Evolutionary conservation across 306 rosid genomes (phyloP).

Genomic region (Casuarina glauca): DNA sequence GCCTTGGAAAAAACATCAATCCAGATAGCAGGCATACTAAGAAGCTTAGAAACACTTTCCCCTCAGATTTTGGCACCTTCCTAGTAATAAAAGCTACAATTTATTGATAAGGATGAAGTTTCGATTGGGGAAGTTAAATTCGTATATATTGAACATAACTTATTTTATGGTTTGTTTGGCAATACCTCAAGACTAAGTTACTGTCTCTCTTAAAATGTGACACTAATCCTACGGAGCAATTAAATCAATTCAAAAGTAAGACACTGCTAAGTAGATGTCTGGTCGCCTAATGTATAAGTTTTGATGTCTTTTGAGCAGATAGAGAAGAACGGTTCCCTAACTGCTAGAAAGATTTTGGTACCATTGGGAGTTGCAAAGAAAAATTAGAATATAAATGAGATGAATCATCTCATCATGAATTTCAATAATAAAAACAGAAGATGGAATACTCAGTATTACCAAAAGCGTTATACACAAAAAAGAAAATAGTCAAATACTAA

Average conservation of each 20-base stretch:
- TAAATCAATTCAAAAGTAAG: too few species aligned
- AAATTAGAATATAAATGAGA: slow-evolving; percentile 1
- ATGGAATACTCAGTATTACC: slow-evolving; percentile 10
- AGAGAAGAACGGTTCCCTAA: background rate
- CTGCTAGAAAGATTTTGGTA: background rate
- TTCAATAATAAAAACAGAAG: slow-evolving; percentile 4
- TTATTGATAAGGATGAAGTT: background rate
- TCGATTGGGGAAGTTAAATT: background rate
- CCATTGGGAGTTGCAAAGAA: background rate
- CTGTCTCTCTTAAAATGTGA: background rate
- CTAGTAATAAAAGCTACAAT: background rate
- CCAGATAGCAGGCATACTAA: background rate
- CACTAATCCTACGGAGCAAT: too few species aligned
- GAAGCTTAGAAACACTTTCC: background rate
- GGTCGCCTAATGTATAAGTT: background rate
- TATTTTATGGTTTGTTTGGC: background rate
- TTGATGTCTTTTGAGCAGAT: background rate
- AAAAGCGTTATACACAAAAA: slow-evolving; percentile 15
- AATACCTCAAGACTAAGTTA: background rate
- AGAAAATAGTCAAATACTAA: slow-evolving; percentile 16
- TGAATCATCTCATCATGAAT: slow-evolving; percentile 1
- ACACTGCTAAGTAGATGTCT: too few species aligned
- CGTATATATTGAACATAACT: background rate
- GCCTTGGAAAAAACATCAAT: background rate
- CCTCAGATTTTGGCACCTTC: too few species aligned